Evolutionary conservation across 345 rosid species (phyloP).

Genomic region (Syzygium jambos): DNA sequence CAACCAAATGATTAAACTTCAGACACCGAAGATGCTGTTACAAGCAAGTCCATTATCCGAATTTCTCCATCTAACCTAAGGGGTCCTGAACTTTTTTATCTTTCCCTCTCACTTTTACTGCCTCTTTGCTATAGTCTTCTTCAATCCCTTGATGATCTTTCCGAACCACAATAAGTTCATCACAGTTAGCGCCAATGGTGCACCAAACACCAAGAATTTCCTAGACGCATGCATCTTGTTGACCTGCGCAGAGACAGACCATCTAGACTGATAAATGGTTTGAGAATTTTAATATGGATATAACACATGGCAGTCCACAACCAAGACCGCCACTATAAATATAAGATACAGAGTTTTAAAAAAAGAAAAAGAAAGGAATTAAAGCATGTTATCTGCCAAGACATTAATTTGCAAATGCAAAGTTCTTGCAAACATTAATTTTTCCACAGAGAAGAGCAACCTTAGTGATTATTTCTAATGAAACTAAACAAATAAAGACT

Average conservation of each 20-base stretch:
- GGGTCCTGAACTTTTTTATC: background rate
- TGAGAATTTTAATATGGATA: background rate
- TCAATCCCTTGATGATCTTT: conserved; percentile 49
- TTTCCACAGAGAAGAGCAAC: background rate
- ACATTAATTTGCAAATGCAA: background rate
- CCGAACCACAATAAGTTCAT: conserved; percentile 56
- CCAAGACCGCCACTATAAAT: background rate
- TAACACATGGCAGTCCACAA: background rate
- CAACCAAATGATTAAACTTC: background rate
- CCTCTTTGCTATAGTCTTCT: conserved; percentile 44
- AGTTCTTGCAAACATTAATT: background rate
- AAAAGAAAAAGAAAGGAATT: background rate
- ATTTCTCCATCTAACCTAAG: background rate
- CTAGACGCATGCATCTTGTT: conserved; percentile 23
- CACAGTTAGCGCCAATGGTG: conserved; percentile 25
- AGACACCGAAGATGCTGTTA: background rate
- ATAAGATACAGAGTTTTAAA: background rate
- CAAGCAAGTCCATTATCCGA: background rate
- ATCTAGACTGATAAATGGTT: background rate
- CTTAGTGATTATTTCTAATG: background rate
- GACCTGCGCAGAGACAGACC: conserved; percentile 15
- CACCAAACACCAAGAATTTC: conserved; percentile 14
- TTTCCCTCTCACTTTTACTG: conserved; percentile 12
- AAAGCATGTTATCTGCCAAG: background rate
- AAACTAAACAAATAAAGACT: no score